Evolutionary conservation across 1,284 basidiomycete species (phyloP), one percentile per base, ranked within the genome.

Genomic region (Rhodotorula mucilaginosa): DNA sequence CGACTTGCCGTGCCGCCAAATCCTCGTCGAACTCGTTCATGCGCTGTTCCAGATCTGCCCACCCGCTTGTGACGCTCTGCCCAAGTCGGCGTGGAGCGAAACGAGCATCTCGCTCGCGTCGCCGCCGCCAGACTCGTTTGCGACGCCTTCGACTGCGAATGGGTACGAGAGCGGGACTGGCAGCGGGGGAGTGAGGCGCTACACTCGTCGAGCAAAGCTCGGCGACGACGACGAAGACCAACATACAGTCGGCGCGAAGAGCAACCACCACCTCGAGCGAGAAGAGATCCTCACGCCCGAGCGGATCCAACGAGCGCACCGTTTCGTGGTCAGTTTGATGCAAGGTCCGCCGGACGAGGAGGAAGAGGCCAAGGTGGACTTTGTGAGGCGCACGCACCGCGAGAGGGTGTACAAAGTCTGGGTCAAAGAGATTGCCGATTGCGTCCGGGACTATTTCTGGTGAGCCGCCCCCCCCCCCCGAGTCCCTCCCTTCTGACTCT

Each of bases 381-480:
- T 99, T 80, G 93, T 98, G 68, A 90, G 90, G 75, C 87, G 87
- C 1, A 83, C 94, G 34, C 93, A 95, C 80, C 84, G 86, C 5
- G 89, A 91, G 1, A 84, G 95, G 58, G 88, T 94, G 61, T 97
- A 93, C 84, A 97, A 93, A 83, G 88, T 88, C 3, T 97, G 95
- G 82, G 83, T 99, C 19, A 87, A 89, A 77, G 95, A 98, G 80
- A 83, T 98, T 51, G 89, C 88, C 15, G 92, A 95, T 75, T 85
- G 96, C 3, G 95, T 94, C 79, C 83, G 93, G 26, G 96, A 99
- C 80, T 98, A 97, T 82, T 98, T 98, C 81, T 98, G 96, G 77
- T 76, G 31, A 47, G 74, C 67, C 16, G 7, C 13, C 10, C 12
- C 6, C 13, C 10, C 12, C 6, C 34, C 34, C 34, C 34, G 34